Evolutionary conservation across 1,139 yeast genomes (phyloP), one percentile per base, ranked within the genome.

Genomic region (Yamadazyma pseudoaaseri): DNA sequence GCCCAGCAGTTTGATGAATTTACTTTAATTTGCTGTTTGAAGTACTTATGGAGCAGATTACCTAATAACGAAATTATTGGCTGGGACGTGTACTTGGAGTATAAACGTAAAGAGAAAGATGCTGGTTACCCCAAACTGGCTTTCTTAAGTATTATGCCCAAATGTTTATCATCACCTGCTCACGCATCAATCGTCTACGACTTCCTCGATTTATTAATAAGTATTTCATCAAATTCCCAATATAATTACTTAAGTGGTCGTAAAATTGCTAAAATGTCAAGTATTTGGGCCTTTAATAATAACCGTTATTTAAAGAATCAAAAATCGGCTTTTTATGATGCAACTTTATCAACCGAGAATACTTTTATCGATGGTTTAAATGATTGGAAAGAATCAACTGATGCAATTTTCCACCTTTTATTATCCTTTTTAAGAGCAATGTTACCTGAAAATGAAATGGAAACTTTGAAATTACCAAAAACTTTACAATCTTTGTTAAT

Each of bases 161-260:
- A 79, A 42, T 85, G 95, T 56, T 65, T 86, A 20, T 76, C 84
- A 6, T 82, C 95, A 0, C 86, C 92, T 3, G 82, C 90, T 7
- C 96, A 87, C 62, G 95, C 95, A 0, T 83, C 92, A 2, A 86
- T 89, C 7, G 92, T 86, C 5, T 86, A 85, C 53, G 95, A 86
- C 54, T 89, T 87, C 51, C 74, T 87, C 50, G 96, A 89, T 51
- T 66, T 89, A 31, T 62, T 89, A 34, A 84, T 87, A 8, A 74
- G 87, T n/a, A 61, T 89, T 27, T 81, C 94, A 0, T 78, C 95
- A n/a, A 84, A 86, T 56, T 80, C 95, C 3, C 83, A 81, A 45
- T 78, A 80, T 34, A 87, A 87, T 52, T 81, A 82, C 47, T 62
- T 89, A 62, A 78, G 86, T 48, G 95, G 95, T 1, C 70, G 90